Evolutionary conservation across 768 basidiomycete genomes (phyloP), one percentile per base, ranked within the genome.

Genomic region (Rhodotorula kratochvilovae): DNA sequence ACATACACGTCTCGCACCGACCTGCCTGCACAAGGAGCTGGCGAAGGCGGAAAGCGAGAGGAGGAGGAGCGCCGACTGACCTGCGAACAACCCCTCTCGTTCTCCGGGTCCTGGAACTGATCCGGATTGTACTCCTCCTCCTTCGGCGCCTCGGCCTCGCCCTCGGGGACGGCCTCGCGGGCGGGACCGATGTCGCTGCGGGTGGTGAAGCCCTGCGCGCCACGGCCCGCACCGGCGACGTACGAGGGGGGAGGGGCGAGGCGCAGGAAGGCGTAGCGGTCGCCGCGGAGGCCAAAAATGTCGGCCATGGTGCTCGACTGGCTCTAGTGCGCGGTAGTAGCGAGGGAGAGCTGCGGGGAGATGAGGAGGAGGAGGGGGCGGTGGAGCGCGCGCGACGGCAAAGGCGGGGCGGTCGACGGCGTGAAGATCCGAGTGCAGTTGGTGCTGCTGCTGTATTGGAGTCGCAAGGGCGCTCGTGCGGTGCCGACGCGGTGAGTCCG

Each of bases 161-260:
- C 93, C 74, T 92, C 92, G 8, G 85, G 89, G 60, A 76, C 91
- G 89, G 91, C 92, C 78, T 96, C 94, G 80, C 96, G 84, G 15
- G 96, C 96, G 46, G 96, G 96, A 79, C 96, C 96, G 69, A 99
- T 98, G 87, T 98, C 96, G 53, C 92, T 95, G 59, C 94, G 89
- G 12, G 95, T 98, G 0, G 95, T 98, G 82, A 97, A 98, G 68
- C 57, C 63, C 36, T 82, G 89, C 70, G 76, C 93, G 90, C 93
- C 95, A 84, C 94, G 87, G 81, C 95, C 94, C 43, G 97, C 88
- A 89, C 96, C 96, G 76, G 95, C 96, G 48, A 98, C 96, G 81
- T 97, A 98, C 1, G 92, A 94, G 0, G 95, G 90, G 51, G 70
- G 68, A 42, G 70, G 70, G 19, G 70, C 70, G 39, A 71, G 60